Percentiles rank a stretch among this genome's conserved stretches.
Evolutionary conservation across 2,329 filamentous ascomycete genomes (phyloP).

Genomic region (Aspergillus bombycis): DNA sequence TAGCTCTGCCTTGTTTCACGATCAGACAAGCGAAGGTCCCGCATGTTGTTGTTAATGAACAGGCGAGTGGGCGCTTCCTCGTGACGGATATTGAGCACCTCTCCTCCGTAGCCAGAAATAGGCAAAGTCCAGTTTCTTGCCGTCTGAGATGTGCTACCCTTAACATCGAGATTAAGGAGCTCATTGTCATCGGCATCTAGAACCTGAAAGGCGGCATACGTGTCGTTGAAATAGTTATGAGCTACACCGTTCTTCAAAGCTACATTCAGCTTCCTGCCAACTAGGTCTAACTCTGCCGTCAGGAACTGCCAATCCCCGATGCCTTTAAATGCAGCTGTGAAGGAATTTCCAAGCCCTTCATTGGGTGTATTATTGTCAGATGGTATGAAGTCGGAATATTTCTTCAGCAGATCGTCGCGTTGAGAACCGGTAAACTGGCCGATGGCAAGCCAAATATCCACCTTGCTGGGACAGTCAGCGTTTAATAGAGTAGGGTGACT

Average conservation of each 20-base stretch:
- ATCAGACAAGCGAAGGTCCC: background rate
- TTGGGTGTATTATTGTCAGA: background rate
- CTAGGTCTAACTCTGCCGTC: background rate
- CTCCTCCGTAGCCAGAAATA: background rate
- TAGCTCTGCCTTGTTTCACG: background rate
- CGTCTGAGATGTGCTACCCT: background rate
- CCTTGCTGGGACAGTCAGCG: background rate
- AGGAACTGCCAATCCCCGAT: background rate
- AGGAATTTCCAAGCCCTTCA: background rate
- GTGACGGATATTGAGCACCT: constrained; percentile 1
- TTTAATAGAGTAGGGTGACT: background rate
- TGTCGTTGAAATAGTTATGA: background rate
- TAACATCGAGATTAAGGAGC: background rate
- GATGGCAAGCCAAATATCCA: background rate
- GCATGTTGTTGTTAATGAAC: background rate
- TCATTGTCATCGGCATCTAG: background rate
- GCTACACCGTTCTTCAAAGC: background rate
- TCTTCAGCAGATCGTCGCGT: background rate
- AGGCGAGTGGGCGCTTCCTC: background rate
- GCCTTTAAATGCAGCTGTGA: background rate
- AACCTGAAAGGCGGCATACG: background rate
- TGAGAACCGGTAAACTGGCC: background rate
- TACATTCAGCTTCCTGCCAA: background rate
- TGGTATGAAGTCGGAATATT: background rate
- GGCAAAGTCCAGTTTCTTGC: background rate